Base-by-base conservation (phyloP, 441 rosid species). In the Populus trichocarpa region DNA sequence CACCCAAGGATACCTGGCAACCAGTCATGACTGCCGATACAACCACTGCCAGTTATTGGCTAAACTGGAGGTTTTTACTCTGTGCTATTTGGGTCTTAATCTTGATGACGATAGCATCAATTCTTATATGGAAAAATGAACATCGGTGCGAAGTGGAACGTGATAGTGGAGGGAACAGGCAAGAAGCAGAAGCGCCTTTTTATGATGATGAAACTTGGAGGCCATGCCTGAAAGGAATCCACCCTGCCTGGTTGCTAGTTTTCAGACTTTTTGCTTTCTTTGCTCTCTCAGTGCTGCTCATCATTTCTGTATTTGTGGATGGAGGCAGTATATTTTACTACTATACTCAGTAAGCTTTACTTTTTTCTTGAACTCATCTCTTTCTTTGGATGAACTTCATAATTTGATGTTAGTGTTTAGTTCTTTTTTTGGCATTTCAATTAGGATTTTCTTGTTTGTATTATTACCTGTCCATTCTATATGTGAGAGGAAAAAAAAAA, bases 161-260 rank as follows among this genome's bases (percentile, higher is more conserved):
- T 0, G 75, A 65, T 36, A 40, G 16, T 1, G 92, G 83, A 78
- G 78, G 81, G 22, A 78, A 81, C 40, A 80, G 73, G 46, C 75
- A 83, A 82, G 92, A 87, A 80, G 71, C 83, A 74, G 84, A 83
- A 33, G 92, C 92, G 50, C 78, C 77, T 69, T 81, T 96, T 70
- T 86, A 84, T 59, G 97, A 90, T 36, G 97, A 96, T 70, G 97
- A 96, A 57, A 87, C 92, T 28, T 96, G 98, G 98, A 89, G 75
- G 76, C 96, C 98, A 76, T 93, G 96, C 79, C 87, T 96, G 2
- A 82, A 85, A 76, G 93, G 92, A 74, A 74, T 96, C 75, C 98
- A 91, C 63, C 98, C 98, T 35, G 97, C 92, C 77, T 96, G 99
- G 98, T 85, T 96, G 81, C 93, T 96, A 64, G 91, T 85, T 79